Conservation (phyloP, 768 basidiomycete species). For the Mycena leptocephala region DNA sequence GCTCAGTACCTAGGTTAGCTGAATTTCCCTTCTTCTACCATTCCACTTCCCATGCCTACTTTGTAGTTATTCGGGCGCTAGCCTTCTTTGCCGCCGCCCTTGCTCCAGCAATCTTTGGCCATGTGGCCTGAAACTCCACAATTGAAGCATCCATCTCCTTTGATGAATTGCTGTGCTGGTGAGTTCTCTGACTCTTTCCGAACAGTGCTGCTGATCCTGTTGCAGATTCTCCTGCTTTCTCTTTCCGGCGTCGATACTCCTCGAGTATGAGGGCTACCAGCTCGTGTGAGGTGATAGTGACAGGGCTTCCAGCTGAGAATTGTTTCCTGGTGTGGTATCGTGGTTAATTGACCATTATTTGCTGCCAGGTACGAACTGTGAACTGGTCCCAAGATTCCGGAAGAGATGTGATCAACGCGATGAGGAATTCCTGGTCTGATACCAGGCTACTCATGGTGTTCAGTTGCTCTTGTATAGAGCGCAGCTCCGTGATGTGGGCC, state of each 20-base stretch:
- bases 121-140: background rate
- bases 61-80: background rate
- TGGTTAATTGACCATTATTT: conserved; percentile 13
- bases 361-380: conserved; percentile 20
- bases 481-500: conserved; percentile 17
- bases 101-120: background rate
- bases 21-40: conserved; percentile 1
- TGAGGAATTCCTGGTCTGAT: conserved; percentile 24
- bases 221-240: conserved; percentile 20
- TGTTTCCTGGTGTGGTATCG: background rate
- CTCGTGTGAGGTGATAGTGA: conserved; percentile 15
- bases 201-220: conserved; percentile 20
- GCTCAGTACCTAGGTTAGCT: background rate
- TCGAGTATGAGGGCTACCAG: conserved; percentile 26
- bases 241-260: conserved; percentile 22
- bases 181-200: conserved; percentile 5
- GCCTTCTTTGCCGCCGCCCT: conserved; percentile 20
- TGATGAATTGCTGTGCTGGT: background rate
- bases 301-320: background rate
- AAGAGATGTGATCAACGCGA: conserved; percentile 10
- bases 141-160: background rate
- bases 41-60: conserved; percentile 1
- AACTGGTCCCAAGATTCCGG: conserved; percentile 15
- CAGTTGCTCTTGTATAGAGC: conserved; percentile 11
- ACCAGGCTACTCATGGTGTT: conserved; percentile 22